Base-by-base conservation (phyloP, 371 early-diverging fungal species). In the Circinella minor region DNA sequence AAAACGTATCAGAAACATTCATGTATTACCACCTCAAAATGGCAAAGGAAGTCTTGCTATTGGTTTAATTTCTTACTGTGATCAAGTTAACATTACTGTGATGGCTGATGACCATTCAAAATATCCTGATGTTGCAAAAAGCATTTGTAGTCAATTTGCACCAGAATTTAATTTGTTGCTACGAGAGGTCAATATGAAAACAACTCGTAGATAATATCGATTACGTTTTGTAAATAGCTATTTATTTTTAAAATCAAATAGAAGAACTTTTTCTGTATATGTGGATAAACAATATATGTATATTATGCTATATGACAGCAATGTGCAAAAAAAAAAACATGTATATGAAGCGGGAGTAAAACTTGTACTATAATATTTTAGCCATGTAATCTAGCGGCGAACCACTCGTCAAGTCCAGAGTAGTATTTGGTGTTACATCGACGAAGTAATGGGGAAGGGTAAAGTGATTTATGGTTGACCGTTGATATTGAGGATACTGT, bases 31-130 rank as follows among this genome's bases (percentile, higher is more conserved):
- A 20, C 81, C 83, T 36, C 83, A 81, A 37, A 61, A 47, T 18
- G 77, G 79, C 0, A 79, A 79, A 64, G 79, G 81, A 10, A 62
- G 77, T 13, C 38, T 83, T 6, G 78, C 75, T 18, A 75, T 81
- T 60, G 83, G 79, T 15, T 39, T 83, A 7, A 54, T 79, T 4
- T 81, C 79, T 5, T 81, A 80, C 38, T 61, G 69, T 39, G 78
- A 74, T 13, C 73, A 74, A 36, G 71, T 83, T 20, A 70, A 71
- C 18, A 67, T 83, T 60, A 64, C 81, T 6, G 69, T 75, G 10
- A 68, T 79, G 39, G 61, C 77, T 14, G 81, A 83, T 63, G 66
- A 65, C 11, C 48, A 70, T 39, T 65, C 66, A 11, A 51, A 65
- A 34, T 79, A 79, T 51, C 80, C 80, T 6, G 47, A 69, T 20